These are phyloP conservation scores for Crithidia brevicula DNA, from an alignment of 208 protist species.

Conservation along the genomic window DNA sequence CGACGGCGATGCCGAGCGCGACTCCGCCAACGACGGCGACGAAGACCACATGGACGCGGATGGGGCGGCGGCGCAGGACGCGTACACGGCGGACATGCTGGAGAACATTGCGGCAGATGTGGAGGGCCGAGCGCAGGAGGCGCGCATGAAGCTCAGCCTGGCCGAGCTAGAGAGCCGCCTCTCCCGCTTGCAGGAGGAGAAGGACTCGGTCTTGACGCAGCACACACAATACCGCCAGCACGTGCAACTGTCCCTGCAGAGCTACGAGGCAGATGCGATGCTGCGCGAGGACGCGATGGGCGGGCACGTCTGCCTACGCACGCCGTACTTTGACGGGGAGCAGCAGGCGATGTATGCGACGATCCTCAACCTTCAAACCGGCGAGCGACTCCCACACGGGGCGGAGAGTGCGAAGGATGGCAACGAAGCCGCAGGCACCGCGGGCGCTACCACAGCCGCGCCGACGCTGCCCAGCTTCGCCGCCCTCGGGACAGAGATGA, in stretches of 20 bases:
- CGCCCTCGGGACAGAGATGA: constrained; percentile 40
- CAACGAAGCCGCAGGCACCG: background rate
- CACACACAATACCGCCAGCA: constrained; percentile 80
- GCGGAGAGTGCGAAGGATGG: background rate
- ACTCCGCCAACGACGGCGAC: background rate
- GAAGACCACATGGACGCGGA: background rate
- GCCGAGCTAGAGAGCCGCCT: constrained; percentile 67
- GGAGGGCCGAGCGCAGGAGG: constrained; percentile 69
- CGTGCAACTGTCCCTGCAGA: constrained; percentile 66
- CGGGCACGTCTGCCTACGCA: constrained; percentile 58
- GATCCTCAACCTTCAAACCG: constrained; percentile 32
- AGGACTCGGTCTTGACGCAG: constrained; percentile 66
- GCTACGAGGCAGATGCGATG: constrained; percentile 34
- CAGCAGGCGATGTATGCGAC: constrained; percentile 23
- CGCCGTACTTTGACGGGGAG: constrained; percentile 46
- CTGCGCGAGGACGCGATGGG: constrained; percentile 53
- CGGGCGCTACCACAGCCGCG: background rate
- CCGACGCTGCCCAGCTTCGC: constrained; percentile 25
- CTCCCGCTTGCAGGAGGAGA: constrained; percentile 53
- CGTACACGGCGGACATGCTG: constrained; percentile 66
- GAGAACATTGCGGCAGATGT: constrained; percentile 72
- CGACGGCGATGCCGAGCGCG: constrained; percentile 15
- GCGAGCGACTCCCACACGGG: background rate
- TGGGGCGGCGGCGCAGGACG: constrained; percentile 5
- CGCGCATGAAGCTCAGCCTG: constrained; percentile 70